These are phyloP conservation scores for Leptomonas pyrrhocoris DNA, from an alignment of 208 protist genomes.

Conservation along the genomic window DNA sequence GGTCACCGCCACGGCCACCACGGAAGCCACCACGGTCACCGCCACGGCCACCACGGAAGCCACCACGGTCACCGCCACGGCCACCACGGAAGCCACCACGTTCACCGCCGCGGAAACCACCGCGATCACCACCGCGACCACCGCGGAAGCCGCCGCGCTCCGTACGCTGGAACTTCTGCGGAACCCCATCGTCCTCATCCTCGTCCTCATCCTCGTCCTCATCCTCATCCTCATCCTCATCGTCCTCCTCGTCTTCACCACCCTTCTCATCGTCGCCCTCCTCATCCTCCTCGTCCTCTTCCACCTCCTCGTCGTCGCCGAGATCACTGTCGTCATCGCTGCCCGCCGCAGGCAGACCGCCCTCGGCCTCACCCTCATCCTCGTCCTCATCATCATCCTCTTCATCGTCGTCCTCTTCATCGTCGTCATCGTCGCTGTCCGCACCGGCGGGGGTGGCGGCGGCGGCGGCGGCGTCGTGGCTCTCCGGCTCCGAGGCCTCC, in stretches of 20 bases:
- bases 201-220: no score
- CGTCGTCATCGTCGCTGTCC: conserved; percentile 29
- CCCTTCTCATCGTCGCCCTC: conserved; percentile 26
- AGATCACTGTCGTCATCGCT: conserved; percentile 7
- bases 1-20: conserved; percentile 59
- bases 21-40: conserved; percentile 51
- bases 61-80: conserved; percentile 50
- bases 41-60: conserved; percentile 22
- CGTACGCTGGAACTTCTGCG: conserved; percentile 77
- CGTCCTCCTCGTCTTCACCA: conserved; percentile 24
- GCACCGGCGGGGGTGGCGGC: conserved; percentile 11
- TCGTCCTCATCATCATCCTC: conserved; percentile 30
- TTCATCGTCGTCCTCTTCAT: conserved; percentile 24
- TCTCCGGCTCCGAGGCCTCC: conserved; percentile 36
- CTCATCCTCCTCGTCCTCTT: no score
- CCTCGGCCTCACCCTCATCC: conserved; percentile 9
- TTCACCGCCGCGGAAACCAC: conserved; percentile 21
- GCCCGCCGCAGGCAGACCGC: neutral
- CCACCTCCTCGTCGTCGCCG: conserved; percentile 23
- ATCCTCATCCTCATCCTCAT: conserved; percentile 52
- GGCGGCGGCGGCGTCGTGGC: conserved; percentile 40
- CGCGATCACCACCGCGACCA: conserved; percentile 41
- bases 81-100: conserved; percentile 54
- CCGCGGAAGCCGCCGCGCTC: conserved; percentile 60
- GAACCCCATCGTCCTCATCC: conserved; percentile 57